These are phyloP conservation scores for Dictyostelium intermedium DNA, from an alignment of 78 protist genomes.

Conservation along the genomic window DNA sequence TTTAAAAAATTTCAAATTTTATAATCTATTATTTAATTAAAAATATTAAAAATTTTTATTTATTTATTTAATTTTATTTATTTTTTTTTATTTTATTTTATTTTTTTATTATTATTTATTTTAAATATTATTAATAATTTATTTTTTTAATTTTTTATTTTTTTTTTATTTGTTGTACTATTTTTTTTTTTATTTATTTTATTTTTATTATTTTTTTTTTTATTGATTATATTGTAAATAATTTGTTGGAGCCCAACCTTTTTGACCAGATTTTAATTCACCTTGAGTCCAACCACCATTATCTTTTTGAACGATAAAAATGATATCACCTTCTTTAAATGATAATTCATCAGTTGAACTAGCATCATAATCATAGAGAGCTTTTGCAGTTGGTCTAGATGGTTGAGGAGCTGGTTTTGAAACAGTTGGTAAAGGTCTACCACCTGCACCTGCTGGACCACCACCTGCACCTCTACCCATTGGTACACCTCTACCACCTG, in stretches of 20 bases:
- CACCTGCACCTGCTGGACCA: constrained; percentile 32
- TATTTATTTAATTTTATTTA: too few species aligned
- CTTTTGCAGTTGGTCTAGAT: constrained; percentile 74
- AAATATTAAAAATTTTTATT: too few species aligned
- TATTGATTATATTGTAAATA: constrained; percentile 24
- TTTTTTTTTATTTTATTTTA: too few species aligned
- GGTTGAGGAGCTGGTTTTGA: constrained; percentile 66
- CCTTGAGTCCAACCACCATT: constrained; percentile 93
- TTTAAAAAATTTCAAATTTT: too few species aligned
- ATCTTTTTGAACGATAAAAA: constrained; percentile 74
- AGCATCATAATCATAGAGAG: constrained; percentile 84
- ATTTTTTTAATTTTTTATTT: not conserved
- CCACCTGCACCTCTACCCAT: constrained; percentile 50
- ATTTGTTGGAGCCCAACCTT: constrained; percentile 82
- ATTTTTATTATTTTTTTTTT: too few species aligned
- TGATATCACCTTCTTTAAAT: constrained; percentile 86
- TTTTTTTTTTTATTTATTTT: too few species aligned
- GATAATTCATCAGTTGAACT: constrained; percentile 85
- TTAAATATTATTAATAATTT: too few species aligned
- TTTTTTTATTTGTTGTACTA: not conserved
- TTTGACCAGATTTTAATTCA: constrained; percentile 79
- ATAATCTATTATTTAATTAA: too few species aligned
- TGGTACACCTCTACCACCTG: not conserved
- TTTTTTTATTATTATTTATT: too few species aligned
- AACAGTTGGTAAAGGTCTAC: constrained; percentile 31